Evolutionary conservation across 1,284 basidiomycete genomes (phyloP), one percentile per base, ranked within the genome.

Genomic region (Fomitopsis schrenkii): DNA sequence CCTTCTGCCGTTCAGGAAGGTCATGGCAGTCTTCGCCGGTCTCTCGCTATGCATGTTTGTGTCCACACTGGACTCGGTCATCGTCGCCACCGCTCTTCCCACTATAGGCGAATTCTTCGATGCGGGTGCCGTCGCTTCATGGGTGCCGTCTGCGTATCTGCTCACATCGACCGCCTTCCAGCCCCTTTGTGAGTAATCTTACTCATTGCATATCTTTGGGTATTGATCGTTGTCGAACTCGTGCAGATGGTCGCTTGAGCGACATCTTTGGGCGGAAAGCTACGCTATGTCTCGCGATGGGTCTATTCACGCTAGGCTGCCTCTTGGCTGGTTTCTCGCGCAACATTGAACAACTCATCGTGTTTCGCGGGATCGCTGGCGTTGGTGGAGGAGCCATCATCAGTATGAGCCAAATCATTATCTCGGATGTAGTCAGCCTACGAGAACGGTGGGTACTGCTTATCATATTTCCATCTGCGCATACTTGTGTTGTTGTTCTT

Each of bases 261-360:
- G 90, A 93, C 66, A 91, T 90, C 40, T 92, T 91, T 65, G 91
- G 91, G 17, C 79, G 91, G 35, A 93, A 93, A 70, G 73, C 76
- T 22, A 83, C 85, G 0, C 76, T 93, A 46, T 80, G 85, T 44
- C 73, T 82, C 9, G 81, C 82, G 5, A 83, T 91, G 78, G 70
- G 74, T 14, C 76, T 90, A 45, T 88, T 87, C 71, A 82, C 88
- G 74, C 71, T 90, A 44, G 84, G 87, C 58, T 83, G 84, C 66
- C 72, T 90, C 26, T 73, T 80, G 19, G 80, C 84, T 9, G 85
- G 85, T 0, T 82, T 88, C 66, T 82, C 85, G 2, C 80, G 79
- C 68, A 83, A 76, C 0, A 89, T 93, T 67, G 76, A 86, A 1
- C 81, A 91, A 67, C 76, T 94, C 57, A 93, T 94, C 67, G 75